Percentiles rank a stretch among this genome's conserved stretches.
Conservation (phyloP, 805 yeast species). For the Wickerhamomyces ciferrii region DNA sequence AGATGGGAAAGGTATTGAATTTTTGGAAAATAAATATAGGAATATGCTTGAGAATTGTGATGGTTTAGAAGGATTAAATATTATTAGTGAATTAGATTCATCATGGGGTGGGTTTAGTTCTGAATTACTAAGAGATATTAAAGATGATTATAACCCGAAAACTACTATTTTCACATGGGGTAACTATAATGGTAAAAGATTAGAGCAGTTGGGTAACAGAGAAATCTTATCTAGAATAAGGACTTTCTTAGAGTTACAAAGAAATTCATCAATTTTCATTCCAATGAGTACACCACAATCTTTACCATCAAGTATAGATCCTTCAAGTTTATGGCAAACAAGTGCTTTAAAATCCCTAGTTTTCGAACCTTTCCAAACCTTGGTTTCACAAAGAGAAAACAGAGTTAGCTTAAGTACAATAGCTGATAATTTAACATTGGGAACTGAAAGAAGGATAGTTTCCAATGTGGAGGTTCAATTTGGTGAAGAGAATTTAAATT, state of each 20-base stretch:
- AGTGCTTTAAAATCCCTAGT: slow-evolving; percentile 31
- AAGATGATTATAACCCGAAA: slow-evolving; percentile 67
- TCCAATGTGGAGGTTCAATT: slow-evolving; percentile 26
- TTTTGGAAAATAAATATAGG: slow-evolving; percentile 56
- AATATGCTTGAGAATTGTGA: slow-evolving; percentile 72
- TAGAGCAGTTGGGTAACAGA: slow-evolving; percentile 4
- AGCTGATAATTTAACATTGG: slow-evolving; percentile 35
- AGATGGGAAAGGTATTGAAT: slow-evolving; percentile 36
- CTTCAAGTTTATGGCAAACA: slow-evolving; percentile 36
- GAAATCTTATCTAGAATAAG: slow-evolving; percentile 36
- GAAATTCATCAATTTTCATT: slow-evolving; percentile 46
- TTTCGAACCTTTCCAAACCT: slow-evolving; percentile 39
- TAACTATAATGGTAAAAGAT: slow-evolving; percentile 23
- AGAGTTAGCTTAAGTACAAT: slow-evolving; percentile 38
- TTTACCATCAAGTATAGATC: slow-evolving; percentile 13
- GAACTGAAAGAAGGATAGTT: slow-evolving; percentile 42
- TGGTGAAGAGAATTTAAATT: slow-evolving; percentile 3
- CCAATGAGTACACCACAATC: slow-evolving; percentile 38
- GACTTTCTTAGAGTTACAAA: slow-evolving; percentile 39
- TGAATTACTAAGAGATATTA: slow-evolving; percentile 43
- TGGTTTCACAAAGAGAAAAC: slow-evolving; percentile 31
- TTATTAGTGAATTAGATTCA: slow-evolving; percentile 65
- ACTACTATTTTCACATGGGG: slow-evolving; percentile 43
- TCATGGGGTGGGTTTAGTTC: slow-evolving; percentile 82
- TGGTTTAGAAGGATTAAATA: slow-evolving; percentile 61